Evolutionary conservation across 495 filamentous ascomycete genomes (phyloP), one percentile per base, ranked within the genome.

Genomic region (Neurospora terricola): DNA sequence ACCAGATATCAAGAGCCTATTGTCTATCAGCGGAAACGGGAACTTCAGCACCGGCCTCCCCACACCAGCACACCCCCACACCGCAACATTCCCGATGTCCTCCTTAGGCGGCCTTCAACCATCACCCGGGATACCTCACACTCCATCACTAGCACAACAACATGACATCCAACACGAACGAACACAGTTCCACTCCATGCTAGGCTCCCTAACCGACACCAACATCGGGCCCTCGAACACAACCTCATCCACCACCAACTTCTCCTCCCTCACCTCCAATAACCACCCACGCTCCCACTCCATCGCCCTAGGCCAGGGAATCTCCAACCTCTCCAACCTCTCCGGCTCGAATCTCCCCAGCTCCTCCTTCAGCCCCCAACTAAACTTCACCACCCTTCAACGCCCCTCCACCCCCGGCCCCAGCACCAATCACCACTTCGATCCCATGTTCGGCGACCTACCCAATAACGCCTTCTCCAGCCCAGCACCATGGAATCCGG

Each of bases 361-460:
- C 37, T 37, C 74, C 23, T 7, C 48, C 1, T 81, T 80, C 69
- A 80, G 76, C 38, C 73, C 80, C n/a, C 71, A 75, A 11, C 78
- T 77, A 38, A 77, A 68, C 70, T 79, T 77, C 62, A 54, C 72
- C 34, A 74, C 75, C 54, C 72, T 78, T 5, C 54, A 66, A 66
- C 77, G 72, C 1, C 34, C 72, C 40, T 74, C 79, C 3, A 73
- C 77, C 2, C 71, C 75, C 59, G 75, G 70, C 71, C 66, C 73
- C 74, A 72, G 73, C 43, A 76, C 75, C 4, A 72, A 73, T 14
- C 73, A 77, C 0, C 75, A 77, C n/a, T 88, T 86, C 78, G 87
- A 89, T 68, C 84, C 87, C 2, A 89, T 89, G 86, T 89, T 89
- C 74, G 84, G 86, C 11, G 84, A 80, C 14, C 70, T 85, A 3